Conservation (phyloP, 148 eudicot genomes). For the Suaeda aralocaspica region DNA sequence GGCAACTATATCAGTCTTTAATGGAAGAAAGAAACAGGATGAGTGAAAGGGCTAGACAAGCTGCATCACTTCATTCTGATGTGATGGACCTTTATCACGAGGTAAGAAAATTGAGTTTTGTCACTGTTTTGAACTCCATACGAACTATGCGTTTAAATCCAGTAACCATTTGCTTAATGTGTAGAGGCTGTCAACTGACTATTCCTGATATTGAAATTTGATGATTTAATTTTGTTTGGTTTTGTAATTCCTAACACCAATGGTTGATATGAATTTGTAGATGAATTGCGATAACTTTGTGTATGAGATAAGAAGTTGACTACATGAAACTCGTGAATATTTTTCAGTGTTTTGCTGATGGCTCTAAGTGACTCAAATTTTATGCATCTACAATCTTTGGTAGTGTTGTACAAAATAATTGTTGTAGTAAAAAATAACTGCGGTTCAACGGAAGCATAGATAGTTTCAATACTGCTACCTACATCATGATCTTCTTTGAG, state of each 20-base stretch:
- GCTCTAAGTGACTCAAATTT: too few species aligned
- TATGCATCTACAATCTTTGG: too few species aligned
- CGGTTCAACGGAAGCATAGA: too few species aligned
- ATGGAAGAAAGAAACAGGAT: slow-evolving; percentile 70
- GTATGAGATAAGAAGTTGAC: not conserved
- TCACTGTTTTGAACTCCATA: not conserved
- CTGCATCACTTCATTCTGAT: slow-evolving; percentile 63
- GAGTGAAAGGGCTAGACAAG: slow-evolving; percentile 47
- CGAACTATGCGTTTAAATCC: slow-evolving; percentile 6
- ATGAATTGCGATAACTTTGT: too few species aligned
- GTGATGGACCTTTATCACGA: slow-evolving; percentile 62
- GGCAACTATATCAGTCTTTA: slow-evolving; percentile 66
- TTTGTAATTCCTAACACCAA: not conserved
- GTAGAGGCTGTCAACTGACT: not conserved
- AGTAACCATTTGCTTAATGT: not conserved
- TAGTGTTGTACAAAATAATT: too few species aligned
- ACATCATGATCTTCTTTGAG: too few species aligned
- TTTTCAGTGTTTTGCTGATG: not conserved
- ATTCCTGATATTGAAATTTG: not conserved
- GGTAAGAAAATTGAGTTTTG: slow-evolving; percentile 38
- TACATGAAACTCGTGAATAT: not conserved
- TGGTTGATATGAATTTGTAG: too few species aligned
- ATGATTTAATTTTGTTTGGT: not conserved
- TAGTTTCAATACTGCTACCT: too few species aligned
- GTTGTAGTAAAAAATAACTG: too few species aligned